A percentile compares a stretch with the other conserved stretches of the same genome.
Conservation (phyloP, 1,139 yeast species). For the Blastobotrys serpentis region DNA sequence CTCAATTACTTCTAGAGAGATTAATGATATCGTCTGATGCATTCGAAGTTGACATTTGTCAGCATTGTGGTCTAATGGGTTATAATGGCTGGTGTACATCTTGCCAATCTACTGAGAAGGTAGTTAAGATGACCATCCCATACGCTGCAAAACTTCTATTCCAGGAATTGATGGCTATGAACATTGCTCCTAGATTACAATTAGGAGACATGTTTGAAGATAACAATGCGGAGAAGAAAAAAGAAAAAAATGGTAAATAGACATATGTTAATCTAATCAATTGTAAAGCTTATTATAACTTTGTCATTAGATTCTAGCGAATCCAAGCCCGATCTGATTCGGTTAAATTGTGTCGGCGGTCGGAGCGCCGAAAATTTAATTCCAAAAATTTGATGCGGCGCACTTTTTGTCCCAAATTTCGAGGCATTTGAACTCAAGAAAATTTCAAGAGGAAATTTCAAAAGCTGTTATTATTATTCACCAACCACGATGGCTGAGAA, state of each 20-base stretch:
- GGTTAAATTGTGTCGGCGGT: no score
- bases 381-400: no score
- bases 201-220: constrained; percentile 55
- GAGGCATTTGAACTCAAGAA: not conserved
- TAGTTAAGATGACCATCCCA: constrained; percentile 94
- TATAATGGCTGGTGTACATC: constrained; percentile 96
- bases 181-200: constrained; percentile 92
- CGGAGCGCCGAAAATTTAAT: no score
- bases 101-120: constrained; percentile 83
- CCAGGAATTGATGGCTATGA: constrained; percentile 99
- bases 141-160: constrained; percentile 94
- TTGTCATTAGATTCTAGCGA: no score
- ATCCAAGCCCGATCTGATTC: no score
- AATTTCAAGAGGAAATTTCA: not conserved
- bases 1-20: constrained; percentile 88
- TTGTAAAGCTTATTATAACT: no score
- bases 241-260: not conserved
- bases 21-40: constrained; percentile 97
- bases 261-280: not conserved
- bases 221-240: not conserved
- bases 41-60: constrained; percentile 93
- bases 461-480: not conserved
- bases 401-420: no score
- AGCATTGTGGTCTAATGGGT: constrained; percentile 96
- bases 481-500: not conserved